Evolutionary conservation across 2,329 filamentous ascomycete genomes (phyloP), one percentile per base, ranked within the genome.

Genomic region (Rhynchosporium agropyri): DNA sequence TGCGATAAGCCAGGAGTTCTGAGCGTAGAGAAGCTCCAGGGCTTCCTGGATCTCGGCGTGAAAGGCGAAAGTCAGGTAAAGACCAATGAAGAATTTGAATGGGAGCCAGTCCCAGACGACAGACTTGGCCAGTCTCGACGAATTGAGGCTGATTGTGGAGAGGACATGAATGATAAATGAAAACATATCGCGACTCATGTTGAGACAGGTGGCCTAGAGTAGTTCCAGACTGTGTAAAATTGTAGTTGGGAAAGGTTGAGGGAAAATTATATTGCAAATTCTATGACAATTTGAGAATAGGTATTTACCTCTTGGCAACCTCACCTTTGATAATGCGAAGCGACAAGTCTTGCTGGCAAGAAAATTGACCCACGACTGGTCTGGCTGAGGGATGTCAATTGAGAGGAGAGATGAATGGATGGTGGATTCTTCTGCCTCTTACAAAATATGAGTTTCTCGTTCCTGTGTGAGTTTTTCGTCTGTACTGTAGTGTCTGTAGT

Each of bases 1-100:
- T 20, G 28, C 48, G n/a, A 33, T 57, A 40, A 46, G 28, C 54
- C 54, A 57, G 26, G 38, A 4, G 38, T 46, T 57, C 40, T 57
- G 54, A 46, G n/a, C 29, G 4, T 40, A 43, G 3, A 57, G 26
- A 28, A 45, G 43, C 3, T 43, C 26, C 13, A 57, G 29, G 2
- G n/a, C 28, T 33, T 26, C 26, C 12, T 42, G 20, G 20, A 46
- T 46, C 40, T 31, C 33, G 29, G 33, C n/a, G 15, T 53, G 31
- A 31, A 38, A 53, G 26, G 36, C 15, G n/a, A 53, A 53, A 12
- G 31, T 40, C 3, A 53, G 33, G 33, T 53, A 53, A 9, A 53
- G 15, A 9, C 50, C 50, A 20, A 36, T 4, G 31, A 53, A 38
- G 15, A 53, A 40, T 53, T 53, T 53, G 50, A 53, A 53, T 38